Conservation (phyloP, 139 green algal genomes). For the Chlorella sp. region DNA sequence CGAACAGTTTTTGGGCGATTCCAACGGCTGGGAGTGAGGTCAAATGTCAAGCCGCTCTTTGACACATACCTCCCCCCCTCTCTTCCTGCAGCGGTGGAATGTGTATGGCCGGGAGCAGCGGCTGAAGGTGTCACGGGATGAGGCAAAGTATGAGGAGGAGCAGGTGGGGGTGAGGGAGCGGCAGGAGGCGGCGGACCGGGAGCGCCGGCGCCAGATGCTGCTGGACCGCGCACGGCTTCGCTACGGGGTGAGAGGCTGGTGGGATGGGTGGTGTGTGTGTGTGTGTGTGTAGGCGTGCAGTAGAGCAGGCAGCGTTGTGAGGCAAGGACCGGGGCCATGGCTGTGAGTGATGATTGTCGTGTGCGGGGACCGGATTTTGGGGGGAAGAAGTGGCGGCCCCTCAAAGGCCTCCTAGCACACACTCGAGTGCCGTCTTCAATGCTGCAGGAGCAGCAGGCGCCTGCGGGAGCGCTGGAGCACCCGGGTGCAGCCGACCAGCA, state of each 20-base stretch:
- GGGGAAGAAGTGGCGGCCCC: no score
- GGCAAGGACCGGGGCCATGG: not conserved
- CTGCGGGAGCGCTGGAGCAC: not conserved
- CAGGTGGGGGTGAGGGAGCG: conserved; percentile 44
- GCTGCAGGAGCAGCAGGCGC: not conserved
- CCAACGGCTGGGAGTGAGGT: no score
- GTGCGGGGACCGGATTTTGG: no score
- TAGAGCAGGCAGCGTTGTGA: not conserved
- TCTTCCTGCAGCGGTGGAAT: conserved; percentile 46
- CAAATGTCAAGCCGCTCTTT: not conserved
- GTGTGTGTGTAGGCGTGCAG: no score
- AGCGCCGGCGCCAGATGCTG: conserved; percentile 62
- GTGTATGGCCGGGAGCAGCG: conserved; percentile 90
- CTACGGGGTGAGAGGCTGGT: not conserved
- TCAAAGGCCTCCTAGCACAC: no score
- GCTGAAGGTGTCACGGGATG: conserved; percentile 72
- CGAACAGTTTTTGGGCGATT: no score
- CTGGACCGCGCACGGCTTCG: conserved; percentile 52
- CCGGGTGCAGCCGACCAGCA: not conserved
- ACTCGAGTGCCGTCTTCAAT: no score
- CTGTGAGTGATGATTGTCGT: no score
- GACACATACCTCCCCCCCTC: not conserved
- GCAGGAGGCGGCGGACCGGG: conserved; percentile 58
- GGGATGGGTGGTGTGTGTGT: not conserved
- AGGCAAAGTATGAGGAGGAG: conserved; percentile 58